Evolutionary conservation across 371 early-diverging fungal genomes (phyloP), one percentile per base, ranked within the genome.

Genomic region (Smittium mucronatum): DNA sequence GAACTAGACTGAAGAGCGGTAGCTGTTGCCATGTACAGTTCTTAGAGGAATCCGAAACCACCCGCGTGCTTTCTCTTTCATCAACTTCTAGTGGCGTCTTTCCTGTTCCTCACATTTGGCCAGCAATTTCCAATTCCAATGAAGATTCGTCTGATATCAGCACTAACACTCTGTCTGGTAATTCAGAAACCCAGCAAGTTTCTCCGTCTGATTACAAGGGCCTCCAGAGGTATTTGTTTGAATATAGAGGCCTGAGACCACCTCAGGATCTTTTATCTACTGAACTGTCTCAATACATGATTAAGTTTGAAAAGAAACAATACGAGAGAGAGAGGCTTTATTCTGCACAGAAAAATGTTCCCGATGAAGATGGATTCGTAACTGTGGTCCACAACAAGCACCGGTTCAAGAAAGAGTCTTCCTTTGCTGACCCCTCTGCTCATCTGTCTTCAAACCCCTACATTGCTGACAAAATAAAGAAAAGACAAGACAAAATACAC

Each of bases 301-400:
- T 79, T 25, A 85, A 87, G 72, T 94, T 92, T 71, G 90, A 92
- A 69, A 85, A 85, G n/a, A 83, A 87, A 69, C 90, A 93, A 75
- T 85, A 85, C 63, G 86, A 86, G 68, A 82, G 84, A 61, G 88
- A 88, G 73, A 81, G 84, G 73, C 82, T 80, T 64, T 78, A 83
- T 59, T 72, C 81, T 69, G 84, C 83, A 57, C 77, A 84, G 58
- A 81, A 79, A 75, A 92, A 93, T 73, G 81, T 86, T 73, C 90
- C 93, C 74, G 97, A 96, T 70, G 94, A 88, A n/a, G 97, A 96
- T 78, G 97, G 97, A 11, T 96, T 95, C 74, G 84, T 93, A 15
- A 81, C 87, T 1, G 97, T 96, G 25, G 85, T 88, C 0, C 83
- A 88, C 58, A 80, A 84, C 8, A 87, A 86, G 30, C 82, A 84